Evolutionary conservation across 2,329 filamentous ascomycete genomes (phyloP).

Genomic region (Hypomyces perniciosus): DNA sequence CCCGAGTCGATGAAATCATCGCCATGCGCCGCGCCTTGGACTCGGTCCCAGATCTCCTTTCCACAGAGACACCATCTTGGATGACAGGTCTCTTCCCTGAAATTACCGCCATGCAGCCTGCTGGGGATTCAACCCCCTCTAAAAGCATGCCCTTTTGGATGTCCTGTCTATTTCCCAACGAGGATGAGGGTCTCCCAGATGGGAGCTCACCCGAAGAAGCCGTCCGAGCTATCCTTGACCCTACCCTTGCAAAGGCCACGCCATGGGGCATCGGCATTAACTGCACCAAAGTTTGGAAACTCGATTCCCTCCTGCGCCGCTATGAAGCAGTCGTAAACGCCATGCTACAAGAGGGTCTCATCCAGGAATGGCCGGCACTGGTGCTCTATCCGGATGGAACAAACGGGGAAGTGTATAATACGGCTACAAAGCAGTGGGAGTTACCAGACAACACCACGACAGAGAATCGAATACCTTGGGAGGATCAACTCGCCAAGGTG

Average conservation of each 20-base stretch:
- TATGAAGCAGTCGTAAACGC: conserved; percentile 44
- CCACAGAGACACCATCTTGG: no score
- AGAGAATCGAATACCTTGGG: conserved; percentile 37
- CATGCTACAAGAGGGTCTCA: conserved; percentile 30
- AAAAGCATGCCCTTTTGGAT: conserved; percentile 49
- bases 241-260: conserved; percentile 15
- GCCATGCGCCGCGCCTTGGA: conserved; percentile 41
- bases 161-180: conserved; percentile 54
- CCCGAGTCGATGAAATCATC: conserved; percentile 54
- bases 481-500: conserved; percentile 36
- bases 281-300: conserved; percentile 60
- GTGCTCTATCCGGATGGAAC: conserved; percentile 66
- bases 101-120: no score
- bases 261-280: conserved; percentile 64
- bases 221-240: conserved; percentile 33
- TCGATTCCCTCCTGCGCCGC: conserved; percentile 47
- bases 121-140: not conserved
- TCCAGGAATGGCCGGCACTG: conserved; percentile 43
- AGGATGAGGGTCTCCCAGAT: conserved; percentile 49
- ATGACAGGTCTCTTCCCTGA: no score
- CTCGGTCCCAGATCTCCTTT: no score
- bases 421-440: conserved; percentile 55
- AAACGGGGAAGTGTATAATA: conserved; percentile 62
- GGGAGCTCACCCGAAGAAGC: conserved; percentile 37
- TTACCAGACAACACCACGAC: conserved; percentile 23